A percentile compares a stretch with the other conserved stretches of the same genome.
Evolutionary conservation across 495 filamentous ascomycete genomes (phyloP).

Genomic region (Achaetomiella virescens): DNA sequence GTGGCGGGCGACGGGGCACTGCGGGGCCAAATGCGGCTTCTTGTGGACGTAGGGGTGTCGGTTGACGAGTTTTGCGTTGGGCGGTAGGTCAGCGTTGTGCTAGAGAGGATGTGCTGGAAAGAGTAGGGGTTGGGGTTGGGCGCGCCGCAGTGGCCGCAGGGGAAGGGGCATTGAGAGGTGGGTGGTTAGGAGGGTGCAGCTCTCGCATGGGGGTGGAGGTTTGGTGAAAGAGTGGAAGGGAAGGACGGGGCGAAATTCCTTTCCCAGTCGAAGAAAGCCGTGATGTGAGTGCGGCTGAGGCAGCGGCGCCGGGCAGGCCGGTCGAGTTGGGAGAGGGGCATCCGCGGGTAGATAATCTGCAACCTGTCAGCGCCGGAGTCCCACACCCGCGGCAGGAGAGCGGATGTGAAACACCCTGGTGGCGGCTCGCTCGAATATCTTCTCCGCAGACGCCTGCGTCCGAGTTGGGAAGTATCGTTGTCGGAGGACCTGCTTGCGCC

Average conservation of each 20-base stretch:
- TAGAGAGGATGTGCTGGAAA: too few species aligned
- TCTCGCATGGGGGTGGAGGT: slow-evolving; percentile 23
- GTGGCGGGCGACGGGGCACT: slow-evolving; percentile 24
- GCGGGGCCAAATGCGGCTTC: slow-evolving; percentile 19
- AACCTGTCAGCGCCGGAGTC: neutral
- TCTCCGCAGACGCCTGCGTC: slow-evolving; percentile 8
- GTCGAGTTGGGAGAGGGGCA: slow-evolving; percentile 26
- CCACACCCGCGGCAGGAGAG: neutral
- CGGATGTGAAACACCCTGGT: slow-evolving; percentile 15
- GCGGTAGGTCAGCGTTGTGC: too few species aligned
- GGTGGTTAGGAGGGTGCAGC: slow-evolving; percentile 23
- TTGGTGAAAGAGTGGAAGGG: slow-evolving; percentile 6
- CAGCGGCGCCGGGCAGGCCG: slow-evolving; percentile 32
- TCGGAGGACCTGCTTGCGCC: too few species aligned
- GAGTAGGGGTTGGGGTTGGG: neutral
- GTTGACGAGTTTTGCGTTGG: too few species aligned
- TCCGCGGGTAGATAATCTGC: slow-evolving; percentile 24
- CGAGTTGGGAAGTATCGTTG: neutral
- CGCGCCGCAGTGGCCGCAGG: slow-evolving; percentile 33
- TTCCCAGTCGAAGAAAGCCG: slow-evolving; percentile 31
- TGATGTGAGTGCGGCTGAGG: slow-evolving; percentile 33
- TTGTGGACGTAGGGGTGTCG: neutral
- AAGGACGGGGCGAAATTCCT: neutral
- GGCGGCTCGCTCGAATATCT: slow-evolving; percentile 25
- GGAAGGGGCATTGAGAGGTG: slow-evolving; percentile 23